Evolutionary conservation across 768 basidiomycete genomes (phyloP).

Genomic region (Boletus rubroflammeus): DNA sequence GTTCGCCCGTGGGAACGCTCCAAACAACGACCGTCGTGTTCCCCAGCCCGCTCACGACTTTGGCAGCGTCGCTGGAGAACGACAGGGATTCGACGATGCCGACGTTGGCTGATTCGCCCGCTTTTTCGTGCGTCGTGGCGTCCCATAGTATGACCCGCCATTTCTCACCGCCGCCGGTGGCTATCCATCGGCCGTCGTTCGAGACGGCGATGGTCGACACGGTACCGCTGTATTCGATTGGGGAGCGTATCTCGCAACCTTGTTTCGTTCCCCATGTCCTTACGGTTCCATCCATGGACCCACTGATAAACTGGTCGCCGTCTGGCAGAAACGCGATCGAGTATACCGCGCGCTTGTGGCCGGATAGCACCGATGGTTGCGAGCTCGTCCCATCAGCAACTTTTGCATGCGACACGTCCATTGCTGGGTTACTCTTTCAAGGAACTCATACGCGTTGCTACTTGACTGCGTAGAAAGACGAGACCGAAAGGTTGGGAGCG

Average conservation of each 20-base stretch:
- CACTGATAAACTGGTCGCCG: conserved; percentile 1
- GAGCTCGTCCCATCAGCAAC: not conserved
- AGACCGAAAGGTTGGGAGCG: not conserved
- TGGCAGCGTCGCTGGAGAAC: not conserved
- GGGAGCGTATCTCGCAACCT: not conserved
- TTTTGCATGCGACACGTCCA: not conserved
- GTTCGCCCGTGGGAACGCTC: not conserved
- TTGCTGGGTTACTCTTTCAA: not conserved
- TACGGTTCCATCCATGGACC: not conserved
- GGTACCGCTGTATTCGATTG: not conserved
- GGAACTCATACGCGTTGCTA: not conserved
- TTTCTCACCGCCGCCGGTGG: not conserved
- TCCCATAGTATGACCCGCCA: not conserved
- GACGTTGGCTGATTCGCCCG: not conserved
- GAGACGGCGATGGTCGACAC: not conserved
- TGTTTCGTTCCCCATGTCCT: not conserved
- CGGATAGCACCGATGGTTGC: not conserved
- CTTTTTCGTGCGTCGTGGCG: not conserved
- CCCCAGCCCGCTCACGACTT: not conserved
- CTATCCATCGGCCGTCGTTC: not conserved
- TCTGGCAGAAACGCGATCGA: conserved; percentile 4
- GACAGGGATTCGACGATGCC: not conserved
- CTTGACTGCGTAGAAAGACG: not conserved
- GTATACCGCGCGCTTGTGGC: conserved; percentile 2
- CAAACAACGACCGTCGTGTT: not conserved